Base-by-base conservation (phyloP, 768 basidiomycete species). In the Gyrodon lividus region DNA sequence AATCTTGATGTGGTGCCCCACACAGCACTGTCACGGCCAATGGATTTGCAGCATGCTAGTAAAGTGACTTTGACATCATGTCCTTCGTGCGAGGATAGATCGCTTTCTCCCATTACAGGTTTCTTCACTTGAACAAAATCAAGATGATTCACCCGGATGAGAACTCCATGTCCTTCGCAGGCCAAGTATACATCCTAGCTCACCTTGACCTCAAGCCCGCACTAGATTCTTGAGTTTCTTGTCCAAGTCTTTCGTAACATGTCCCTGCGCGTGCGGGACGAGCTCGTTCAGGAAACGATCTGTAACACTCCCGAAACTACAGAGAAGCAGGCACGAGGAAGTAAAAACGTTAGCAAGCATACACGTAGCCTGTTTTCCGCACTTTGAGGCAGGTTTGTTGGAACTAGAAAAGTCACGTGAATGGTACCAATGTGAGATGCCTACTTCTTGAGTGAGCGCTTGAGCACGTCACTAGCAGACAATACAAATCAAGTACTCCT, bases 51-150 rank as follows among this genome's bases (percentile, higher is more conserved):
- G 82, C 81, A 40, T 79, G 77, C 92, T 93, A 95, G 67, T 97
- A 97, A 17, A 92, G 82, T 8, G 87, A 89, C 67, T 96, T 96
- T 34, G 77, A 73, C 75, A 89, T 84, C 86, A 94, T 87, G 48
- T 91, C 89, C 54, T 80, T 78, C 2, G 89, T 88, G 63, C 87
- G 90, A 2, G 88, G 87, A 64, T 84, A 85, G 28, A 95, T 88
- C 0, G 94, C 93, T 65, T 91, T 92, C 5, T 87, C 91, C 94
- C 94, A 98, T 58, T 89, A 78, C 0, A 95, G 94, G 67, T 95
- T n/a, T n/a, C n/a, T n/a, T n/a, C n/a, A n/a, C n/a, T n/a, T n/a
- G n/a, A n/a, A n/a, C n/a, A n/a, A n/a, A n/a, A n/a, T n/a, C n/a
- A n/a, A n/a, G n/a, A n/a, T n/a, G n/a, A n/a, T n/a, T n/a, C n/a